A percentile compares a stretch with the other conserved stretches of the same genome.
Conservation (phyloP, 169 alveolate species). For the Perkinsus marinus region DNA sequence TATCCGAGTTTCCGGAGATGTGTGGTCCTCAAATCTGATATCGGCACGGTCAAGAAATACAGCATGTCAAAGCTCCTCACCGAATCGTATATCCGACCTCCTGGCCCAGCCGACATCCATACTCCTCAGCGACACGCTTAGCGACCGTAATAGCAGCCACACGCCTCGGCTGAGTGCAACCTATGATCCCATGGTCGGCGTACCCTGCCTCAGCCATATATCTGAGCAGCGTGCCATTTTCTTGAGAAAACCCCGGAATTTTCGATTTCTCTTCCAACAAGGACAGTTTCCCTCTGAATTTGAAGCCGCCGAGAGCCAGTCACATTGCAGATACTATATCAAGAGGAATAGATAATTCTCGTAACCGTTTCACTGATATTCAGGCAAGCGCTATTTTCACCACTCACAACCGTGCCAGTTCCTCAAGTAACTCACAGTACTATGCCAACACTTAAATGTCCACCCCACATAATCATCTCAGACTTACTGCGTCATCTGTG, state of each 20-base stretch:
- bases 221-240: constrained; percentile 80
- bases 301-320: too few species aligned
- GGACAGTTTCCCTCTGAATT: too few species aligned
- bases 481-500: constrained; percentile 44
- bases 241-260: constrained; percentile 67
- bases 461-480: too few species aligned
- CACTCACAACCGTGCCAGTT: too few species aligned
- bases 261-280: too few species aligned
- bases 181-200: constrained; percentile 73
- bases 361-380: too few species aligned
- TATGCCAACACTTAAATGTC: too few species aligned
- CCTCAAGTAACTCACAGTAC: too few species aligned
- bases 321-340: background rate
- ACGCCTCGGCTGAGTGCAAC: constrained; percentile 97
- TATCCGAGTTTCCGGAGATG: constrained; percentile 88
- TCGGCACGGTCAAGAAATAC: constrained; percentile 43
- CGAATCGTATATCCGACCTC: constrained; percentile 71
- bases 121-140: constrained; percentile 93
- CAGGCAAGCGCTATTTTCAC: too few species aligned
- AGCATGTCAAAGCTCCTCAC: background rate
- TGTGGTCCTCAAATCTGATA: constrained; percentile 91
- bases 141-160: constrained; percentile 97
- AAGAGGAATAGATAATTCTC: too few species aligned
- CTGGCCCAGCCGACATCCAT: constrained; percentile 91
- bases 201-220: constrained; percentile 84